Base-by-base conservation (phyloP, 768 basidiomycete species). In the Cystofilobasidium capitatum region DNA sequence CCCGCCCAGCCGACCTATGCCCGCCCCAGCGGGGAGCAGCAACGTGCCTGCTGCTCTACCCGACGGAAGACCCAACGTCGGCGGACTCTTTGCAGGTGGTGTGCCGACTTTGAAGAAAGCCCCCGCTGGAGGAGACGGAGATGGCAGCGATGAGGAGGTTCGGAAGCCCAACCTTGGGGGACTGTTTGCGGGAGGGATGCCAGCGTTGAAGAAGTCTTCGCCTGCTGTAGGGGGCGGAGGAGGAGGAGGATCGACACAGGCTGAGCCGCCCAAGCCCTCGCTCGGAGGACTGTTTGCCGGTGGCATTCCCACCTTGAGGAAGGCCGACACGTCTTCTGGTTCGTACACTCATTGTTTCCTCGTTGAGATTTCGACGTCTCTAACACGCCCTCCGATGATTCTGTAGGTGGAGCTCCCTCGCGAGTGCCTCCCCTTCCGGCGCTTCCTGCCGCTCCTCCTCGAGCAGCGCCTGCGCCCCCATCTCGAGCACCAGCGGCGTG, bases 41-140 rank as follows among this genome's bases (percentile, higher is more conserved):
- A 40, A 74, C 31, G 57, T 71, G 24, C 64, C 44, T 66, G 37
- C 70, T 62, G 61, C 72, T 10, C 47, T 73, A 35, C 79, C 76
- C 9, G 78, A 74, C n/a, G 85, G 81, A 9, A 85, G 90, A 33
- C 88, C 89, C 31, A 90, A 92, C 76, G 79, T 93, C 5, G 91
- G 85, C 37, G 86, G 84, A 1, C 77, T 96, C 14, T 93, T 96
- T 74, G 90, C 91, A 54, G 91, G 89, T 20, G 91, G 92, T 1
- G 85, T 94, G 80, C 92, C 92, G 5, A 92, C 88, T 75, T 75
- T 94, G 73, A 93, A 87, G 80, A 84, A 89, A 54, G 5, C 13
- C 40, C 9, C 14, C 55, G 16, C 37, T 58, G 8, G 55, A 55
- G 37, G 40, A 5, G 31, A 9, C 29, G 51, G 26, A 26, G 51